Evolutionary conservation across 2,329 filamentous ascomycete species (phyloP), one percentile per base, ranked within the genome.

Genomic region (Alternaria arbusti): DNA sequence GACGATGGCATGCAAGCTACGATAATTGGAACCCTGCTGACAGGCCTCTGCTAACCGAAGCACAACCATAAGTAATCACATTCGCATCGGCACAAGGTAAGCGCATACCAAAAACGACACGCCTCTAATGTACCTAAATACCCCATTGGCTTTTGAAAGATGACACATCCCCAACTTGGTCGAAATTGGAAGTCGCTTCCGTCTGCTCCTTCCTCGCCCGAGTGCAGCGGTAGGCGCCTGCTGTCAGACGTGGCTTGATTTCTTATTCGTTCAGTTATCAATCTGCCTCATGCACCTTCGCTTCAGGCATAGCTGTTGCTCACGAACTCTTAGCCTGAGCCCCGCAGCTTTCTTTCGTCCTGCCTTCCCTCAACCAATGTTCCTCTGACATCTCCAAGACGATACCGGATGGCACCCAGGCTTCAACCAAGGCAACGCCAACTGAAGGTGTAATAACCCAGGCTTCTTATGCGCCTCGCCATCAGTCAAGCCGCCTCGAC

Each of bases 371-470:
- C 30, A 36, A 36, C 3, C 12, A 6, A 36, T 36, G 13, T 2
- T 15, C 13, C 30, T 8, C 6, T 36, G 3, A 8, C 13, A 36
- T 15, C 6, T 13, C 13, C 46, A 70, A 80, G 67, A 82, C 82
- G 4, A 80, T 81, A 60, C 75, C 82, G 10, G 84, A 84, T 64
- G 74, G 82, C 44, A 63, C 76, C 12, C 71, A 77, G 30, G 72
- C 61, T 15, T 12, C 67, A 68, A 78, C 22, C 51, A 75, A 65
- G 13, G 50, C 66, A 22, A 51, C 56, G 9, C 28, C 30, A 7
- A 49, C 43, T 1, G 49, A 59, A 6, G n/a, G 32, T 17, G 51
- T 70, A 1, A 54, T 71, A 7, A 8, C 6, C 12, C 13, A 36
- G 30, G 13, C 3, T 15, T 15, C 30, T 36, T 1, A 36, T 0